phyloP scores from a whole-genome alignment of 768 basidiomycete species.

The Lactarius sanguifluus region DNA sequence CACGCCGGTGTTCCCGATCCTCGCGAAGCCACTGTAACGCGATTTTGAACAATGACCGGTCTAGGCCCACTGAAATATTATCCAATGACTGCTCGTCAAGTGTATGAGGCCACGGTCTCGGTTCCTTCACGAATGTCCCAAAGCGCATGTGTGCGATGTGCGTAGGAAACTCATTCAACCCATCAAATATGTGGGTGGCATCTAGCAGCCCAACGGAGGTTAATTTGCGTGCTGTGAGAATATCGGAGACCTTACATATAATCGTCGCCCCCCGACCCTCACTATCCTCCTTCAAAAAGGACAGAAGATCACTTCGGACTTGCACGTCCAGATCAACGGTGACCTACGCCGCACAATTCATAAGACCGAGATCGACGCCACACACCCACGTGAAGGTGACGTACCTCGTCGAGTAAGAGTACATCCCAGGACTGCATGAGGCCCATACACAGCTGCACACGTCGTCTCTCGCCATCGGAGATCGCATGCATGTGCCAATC shows the following conservation, averaged over 20 bases:
- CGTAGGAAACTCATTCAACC: conserved; percentile 87
- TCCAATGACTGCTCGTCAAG: conserved; percentile 22
- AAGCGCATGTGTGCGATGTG: conserved; percentile 90
- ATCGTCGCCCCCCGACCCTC: conserved; percentile 80
- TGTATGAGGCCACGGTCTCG: conserved; percentile 68
- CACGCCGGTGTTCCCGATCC: conserved; percentile 66
- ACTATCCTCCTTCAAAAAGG: conserved; percentile 83
- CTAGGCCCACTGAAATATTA: conserved; percentile 31
- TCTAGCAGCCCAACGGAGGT: conserved; percentile 51
- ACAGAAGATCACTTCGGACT: conserved; percentile 87
- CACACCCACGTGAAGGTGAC: conserved; percentile 16
- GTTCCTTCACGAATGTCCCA: conserved; percentile 66
- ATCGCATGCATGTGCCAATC: conserved; percentile 97
- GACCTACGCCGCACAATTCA: conserved; percentile 51
- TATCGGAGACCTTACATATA: conserved; percentile 56
- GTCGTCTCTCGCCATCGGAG: conserved; percentile 91
- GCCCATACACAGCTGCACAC: conserved; percentile 94
- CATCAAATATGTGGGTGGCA: conserved; percentile 97
- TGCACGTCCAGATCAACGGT: conserved; percentile 97
- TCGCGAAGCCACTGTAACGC: conserved; percentile 87
- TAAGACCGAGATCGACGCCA: background rate
- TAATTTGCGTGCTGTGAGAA: background rate
- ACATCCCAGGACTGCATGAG: conserved; percentile 95
- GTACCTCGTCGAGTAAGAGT: conserved; percentile 89
- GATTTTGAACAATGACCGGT: conserved; percentile 57